Evolutionary conservation across 176 grass and related monocot species (phyloP).

Genomic region (Aegilops tauschii): DNA sequence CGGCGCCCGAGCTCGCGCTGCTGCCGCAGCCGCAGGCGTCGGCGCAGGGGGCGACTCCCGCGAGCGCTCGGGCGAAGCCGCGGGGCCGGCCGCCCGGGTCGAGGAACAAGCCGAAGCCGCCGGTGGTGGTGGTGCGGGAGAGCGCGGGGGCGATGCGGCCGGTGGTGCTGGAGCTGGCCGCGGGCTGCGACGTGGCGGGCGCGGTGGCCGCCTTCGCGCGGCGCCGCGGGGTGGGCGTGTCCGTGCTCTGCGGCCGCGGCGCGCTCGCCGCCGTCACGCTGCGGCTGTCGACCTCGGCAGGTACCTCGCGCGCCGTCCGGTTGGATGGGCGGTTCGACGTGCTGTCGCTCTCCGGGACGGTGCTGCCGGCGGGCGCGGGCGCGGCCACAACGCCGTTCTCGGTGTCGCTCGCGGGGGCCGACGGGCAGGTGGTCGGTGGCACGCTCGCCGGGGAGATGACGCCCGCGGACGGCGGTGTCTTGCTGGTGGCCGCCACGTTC

Average conservation of each 20-base stretch:
- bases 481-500: conserved; percentile 75
- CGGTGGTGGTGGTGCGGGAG: conserved; percentile 69
- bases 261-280: conserved; percentile 51
- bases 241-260: conserved; percentile 75
- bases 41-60: neutral
- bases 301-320: conserved; percentile 12
- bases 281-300: conserved; percentile 36
- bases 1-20: neutral
- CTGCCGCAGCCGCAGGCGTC: neutral
- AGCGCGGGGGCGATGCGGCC: conserved; percentile 62
- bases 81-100: conserved; percentile 71
- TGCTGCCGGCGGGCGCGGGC: conserved; percentile 24
- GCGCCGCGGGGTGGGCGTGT: conserved; percentile 54
- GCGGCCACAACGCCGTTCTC: conserved; percentile 28
- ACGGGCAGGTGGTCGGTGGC: conserved; percentile 87
- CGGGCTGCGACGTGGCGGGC: conserved; percentile 54
- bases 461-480: conserved; percentile 40
- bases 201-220: conserved; percentile 55
- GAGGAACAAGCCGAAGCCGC: conserved; percentile 82
- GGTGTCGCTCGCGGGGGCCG: conserved; percentile 45
- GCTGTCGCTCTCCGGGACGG: conserved; percentile 62
- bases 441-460: conserved; percentile 62
- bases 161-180: conserved; percentile 61
- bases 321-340: conserved; percentile 76
- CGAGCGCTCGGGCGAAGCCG: conserved; percentile 27